phyloP scores from a whole-genome alignment of 305 asterid species.

The Striga hermonthica region DNA sequence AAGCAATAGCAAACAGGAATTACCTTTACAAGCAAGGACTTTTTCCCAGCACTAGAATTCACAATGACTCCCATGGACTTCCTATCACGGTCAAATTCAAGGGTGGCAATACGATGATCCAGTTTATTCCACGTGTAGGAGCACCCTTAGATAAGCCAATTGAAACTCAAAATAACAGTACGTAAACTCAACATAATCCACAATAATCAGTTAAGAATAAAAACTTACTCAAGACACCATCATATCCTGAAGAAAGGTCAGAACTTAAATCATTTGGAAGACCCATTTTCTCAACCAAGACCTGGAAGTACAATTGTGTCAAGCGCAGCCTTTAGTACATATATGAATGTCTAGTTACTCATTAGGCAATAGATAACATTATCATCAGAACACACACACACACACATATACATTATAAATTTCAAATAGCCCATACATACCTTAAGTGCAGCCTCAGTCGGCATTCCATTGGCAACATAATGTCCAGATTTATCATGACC shows the following conservation, averaged over 20 bases:
- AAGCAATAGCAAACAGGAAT: constrained; percentile 17
- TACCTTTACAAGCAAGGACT: constrained; percentile 72
- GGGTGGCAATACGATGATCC: constrained; percentile 86
- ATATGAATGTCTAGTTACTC: constrained; percentile 9
- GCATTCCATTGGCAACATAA: constrained; percentile 70
- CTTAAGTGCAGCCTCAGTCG: constrained; percentile 92
- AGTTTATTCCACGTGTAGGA: constrained; percentile 61
- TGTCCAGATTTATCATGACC: constrained; percentile 51
- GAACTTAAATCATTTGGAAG: constrained; percentile 59
- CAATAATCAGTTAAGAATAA: constrained; percentile 1
- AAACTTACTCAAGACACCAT: constrained; percentile 66
- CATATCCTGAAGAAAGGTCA: constrained; percentile 46
- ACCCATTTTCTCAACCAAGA: constrained; percentile 96
- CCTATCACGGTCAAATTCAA: constrained; percentile 91
- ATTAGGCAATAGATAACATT: constrained; percentile 4
- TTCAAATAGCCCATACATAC: constrained; percentile 35
- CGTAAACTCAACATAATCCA: constrained; percentile 14
- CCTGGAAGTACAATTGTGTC: constrained; percentile 49
- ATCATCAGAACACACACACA: neutral
- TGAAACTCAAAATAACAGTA: constrained; percentile 30
- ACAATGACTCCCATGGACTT: constrained; percentile 92
- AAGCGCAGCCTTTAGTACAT: constrained; percentile 19
- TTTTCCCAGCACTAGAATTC: constrained; percentile 57
- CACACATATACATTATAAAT: neutral
- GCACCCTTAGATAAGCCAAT: constrained; percentile 52